Conservation (phyloP, 2,329 filamentous ascomycete species). For the Aspergillus udagawae region DNA sequence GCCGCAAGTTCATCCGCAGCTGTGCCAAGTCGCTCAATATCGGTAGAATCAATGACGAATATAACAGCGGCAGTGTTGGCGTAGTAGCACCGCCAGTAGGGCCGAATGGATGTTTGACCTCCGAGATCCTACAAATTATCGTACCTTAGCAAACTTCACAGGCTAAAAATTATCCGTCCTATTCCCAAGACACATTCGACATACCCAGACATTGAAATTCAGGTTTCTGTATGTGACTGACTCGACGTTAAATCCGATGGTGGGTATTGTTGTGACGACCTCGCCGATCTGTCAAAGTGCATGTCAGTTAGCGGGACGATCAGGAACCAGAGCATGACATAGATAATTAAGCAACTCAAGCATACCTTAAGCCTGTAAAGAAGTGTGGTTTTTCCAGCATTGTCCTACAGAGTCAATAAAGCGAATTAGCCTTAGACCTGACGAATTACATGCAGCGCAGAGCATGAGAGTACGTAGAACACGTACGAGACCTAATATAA, state of each 20-base stretch:
- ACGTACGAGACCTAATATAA: slow-evolving; percentile 87
- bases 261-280: slow-evolving; percentile 97
- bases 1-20: slow-evolving; percentile 87
- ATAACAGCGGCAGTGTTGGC: slow-evolving; percentile 97
- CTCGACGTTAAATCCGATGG: slow-evolving; percentile 98
- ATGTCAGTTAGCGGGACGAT: background rate
- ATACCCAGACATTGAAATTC: slow-evolving; percentile 97
- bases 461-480: slow-evolving; percentile 46
- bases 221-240: slow-evolving; percentile 97
- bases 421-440: slow-evolving; percentile 13
- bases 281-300: slow-evolving; percentile 72
- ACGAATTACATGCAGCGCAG: slow-evolving; percentile 6
- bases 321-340: background rate
- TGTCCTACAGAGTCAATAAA: slow-evolving; percentile 61
- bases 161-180: background rate
- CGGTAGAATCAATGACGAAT: slow-evolving; percentile 97
- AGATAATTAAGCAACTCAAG: background rate
- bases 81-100: slow-evolving; percentile 99
- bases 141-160: background rate
- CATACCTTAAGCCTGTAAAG: slow-evolving; percentile 90
- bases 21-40: slow-evolving; percentile 90
- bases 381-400: slow-evolving; percentile 95
- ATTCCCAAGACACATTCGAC: slow-evolving; percentile 24
- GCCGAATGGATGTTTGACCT: slow-evolving; percentile 96
- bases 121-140: slow-evolving; percentile 66